Base-by-base conservation (phyloP, 2,329 filamentous ascomycete genomes). In the Penicillium carneum region DNA sequence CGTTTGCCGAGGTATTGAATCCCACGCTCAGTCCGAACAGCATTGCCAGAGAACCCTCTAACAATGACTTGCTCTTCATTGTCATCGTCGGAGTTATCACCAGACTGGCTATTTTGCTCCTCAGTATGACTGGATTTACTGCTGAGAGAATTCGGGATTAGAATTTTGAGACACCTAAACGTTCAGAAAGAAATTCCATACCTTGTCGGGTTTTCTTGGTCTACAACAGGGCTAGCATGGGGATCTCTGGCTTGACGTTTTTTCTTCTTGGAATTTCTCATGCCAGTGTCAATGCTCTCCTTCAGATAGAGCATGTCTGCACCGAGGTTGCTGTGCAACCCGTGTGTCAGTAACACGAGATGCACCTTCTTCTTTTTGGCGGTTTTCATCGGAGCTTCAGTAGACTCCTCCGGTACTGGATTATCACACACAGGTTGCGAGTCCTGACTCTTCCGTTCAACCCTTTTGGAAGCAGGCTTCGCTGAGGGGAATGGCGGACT, bases 1-100 rank as follows among this genome's bases (percentile, higher is more conserved):
- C 95, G 87, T 76, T 98, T 98, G 20, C 95, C 95, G 5, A 99
- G 86, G 76, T 97, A 99, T 76, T 98, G 97, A 72, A 99, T 98
- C 16, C 95, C 95, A 66, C 90, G 88, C 79, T 99, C 95, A 2
- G 95, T 99, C 59, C 90, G 89, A 36, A 92, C 92, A 8, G 91
- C 92, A 76, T 98, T 98, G 48, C 92, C 93, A 7, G 89, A 88
- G 74, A 94, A 98, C 2, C 94, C 94, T 65, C 94, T 85, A 2
- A 97, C 94, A 69, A 98, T 88, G 14, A 97, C 89, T 73, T 96
- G 87, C 11, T 91, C 86, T 2, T 88, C 85, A 1, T 86, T 81
- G 4, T 83, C 83, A 0, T 84, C 72, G 5, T 75, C 76, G 3
- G 71, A 60, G 6, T 71, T 69, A 46, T 58, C 55, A 23, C 8